A percentile compares a stretch with the other conserved stretches of the same genome.
phyloP scores from a whole-genome alignment of 2,329 filamentous ascomycete species.

The Botryotinia calthae region DNA sequence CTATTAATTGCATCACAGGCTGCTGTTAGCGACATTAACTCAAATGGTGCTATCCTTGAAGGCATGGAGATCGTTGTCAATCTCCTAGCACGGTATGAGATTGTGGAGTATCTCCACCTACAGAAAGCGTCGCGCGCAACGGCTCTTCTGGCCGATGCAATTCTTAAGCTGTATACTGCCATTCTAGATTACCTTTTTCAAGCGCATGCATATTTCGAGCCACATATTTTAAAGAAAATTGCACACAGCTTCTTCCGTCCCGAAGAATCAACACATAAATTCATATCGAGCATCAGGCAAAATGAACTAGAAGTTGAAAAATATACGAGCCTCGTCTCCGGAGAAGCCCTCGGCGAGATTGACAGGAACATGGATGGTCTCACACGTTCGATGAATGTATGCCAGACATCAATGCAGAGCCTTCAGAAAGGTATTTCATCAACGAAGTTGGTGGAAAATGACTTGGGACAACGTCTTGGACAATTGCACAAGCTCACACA shows the following conservation, averaged over 20 bases:
- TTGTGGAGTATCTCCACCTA: conserved; percentile 14
- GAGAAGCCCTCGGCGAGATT: background rate
- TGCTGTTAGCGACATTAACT: background rate
- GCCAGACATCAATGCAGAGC: background rate
- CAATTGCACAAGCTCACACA: background rate
- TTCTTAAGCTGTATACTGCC: conserved; percentile 20
- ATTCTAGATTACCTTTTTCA: conserved; percentile 21
- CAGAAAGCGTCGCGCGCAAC: background rate
- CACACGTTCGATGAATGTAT: background rate
- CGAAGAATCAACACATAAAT: too few species aligned
- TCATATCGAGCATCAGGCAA: too few species aligned
- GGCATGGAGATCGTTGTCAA: conserved; percentile 21
- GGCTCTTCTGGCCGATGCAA: background rate
- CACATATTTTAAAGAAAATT: too few species aligned
- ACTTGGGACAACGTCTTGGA: background rate
- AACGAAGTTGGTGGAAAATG: background rate
- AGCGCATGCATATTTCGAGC: conserved; percentile 18
- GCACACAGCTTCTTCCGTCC: too few species aligned
- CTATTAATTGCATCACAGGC: background rate
- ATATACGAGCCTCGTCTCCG: too few species aligned
- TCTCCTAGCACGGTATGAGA: background rate
- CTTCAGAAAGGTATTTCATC: background rate
- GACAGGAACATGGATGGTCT: background rate
- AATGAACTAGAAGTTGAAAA: too few species aligned
- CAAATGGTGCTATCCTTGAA: conserved; percentile 22